phyloP scores from a whole-genome alignment of 768 basidiomycete genomes.

The Xerocomus brunneocitrinus region DNA sequence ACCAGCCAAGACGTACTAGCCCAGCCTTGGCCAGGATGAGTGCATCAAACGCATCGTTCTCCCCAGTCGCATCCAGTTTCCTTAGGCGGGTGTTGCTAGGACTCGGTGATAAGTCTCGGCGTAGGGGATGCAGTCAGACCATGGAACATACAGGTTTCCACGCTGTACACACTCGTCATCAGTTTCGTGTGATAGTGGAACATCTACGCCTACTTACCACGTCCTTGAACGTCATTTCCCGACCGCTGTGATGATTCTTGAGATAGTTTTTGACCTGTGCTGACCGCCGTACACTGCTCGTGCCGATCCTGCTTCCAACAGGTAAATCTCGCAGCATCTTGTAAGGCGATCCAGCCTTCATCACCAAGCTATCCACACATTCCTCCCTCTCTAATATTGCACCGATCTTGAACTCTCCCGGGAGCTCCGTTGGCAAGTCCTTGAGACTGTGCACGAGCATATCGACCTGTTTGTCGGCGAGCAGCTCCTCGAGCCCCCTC shows the following conservation, averaged over 20 bases:
- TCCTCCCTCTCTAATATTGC: constrained; percentile 86
- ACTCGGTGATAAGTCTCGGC: constrained; percentile 5
- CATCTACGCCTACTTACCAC: constrained; percentile 55
- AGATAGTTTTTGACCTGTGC: constrained; percentile 82
- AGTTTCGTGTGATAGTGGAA: not conserved
- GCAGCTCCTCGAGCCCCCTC: constrained; percentile 86
- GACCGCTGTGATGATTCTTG: constrained; percentile 41
- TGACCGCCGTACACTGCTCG: constrained; percentile 87
- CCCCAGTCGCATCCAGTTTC: constrained; percentile 76
- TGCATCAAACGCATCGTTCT: constrained; percentile 72
- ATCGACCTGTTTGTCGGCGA: constrained; percentile 71
- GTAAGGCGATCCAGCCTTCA: constrained; percentile 69
- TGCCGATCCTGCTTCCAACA: constrained; percentile 87
- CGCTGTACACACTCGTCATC: constrained; percentile 42
- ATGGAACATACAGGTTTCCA: constrained; percentile 72
- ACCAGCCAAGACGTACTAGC: constrained; percentile 73
- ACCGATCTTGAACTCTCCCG: constrained; percentile 78
- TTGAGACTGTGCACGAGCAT: constrained; percentile 92
- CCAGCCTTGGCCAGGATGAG: constrained; percentile 94
- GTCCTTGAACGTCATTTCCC: constrained; percentile 68
- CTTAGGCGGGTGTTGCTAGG: constrained; percentile 80
- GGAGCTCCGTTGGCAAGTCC: constrained; percentile 87
- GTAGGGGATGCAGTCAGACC: not conserved
- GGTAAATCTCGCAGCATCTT: constrained; percentile 79
- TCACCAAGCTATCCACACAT: constrained; percentile 83